Evolutionary conservation across 306 rosid genomes (phyloP).

Genomic region (Cucumis melo): DNA sequence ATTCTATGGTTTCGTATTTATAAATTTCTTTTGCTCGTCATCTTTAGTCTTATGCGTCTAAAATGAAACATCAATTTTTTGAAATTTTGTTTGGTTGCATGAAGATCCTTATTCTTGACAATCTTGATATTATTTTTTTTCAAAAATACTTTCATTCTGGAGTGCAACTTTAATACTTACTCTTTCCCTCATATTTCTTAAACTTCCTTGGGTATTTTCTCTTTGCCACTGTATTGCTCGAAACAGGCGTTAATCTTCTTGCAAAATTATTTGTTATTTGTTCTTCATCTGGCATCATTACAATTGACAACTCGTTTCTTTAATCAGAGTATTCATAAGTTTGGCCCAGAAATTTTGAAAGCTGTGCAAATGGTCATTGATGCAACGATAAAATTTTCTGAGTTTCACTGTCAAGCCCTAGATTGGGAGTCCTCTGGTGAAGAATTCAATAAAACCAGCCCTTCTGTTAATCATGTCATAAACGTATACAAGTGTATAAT

Average conservation of each 20-base stretch:
- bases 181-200: background rate
- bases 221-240: background rate
- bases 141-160: background rate
- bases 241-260: background rate
- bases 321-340: conserved; percentile 45
- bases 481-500: conserved; percentile 38
- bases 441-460: conserved; percentile 16
- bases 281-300: background rate
- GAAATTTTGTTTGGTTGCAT: background rate
- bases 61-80: background rate
- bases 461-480: conserved; percentile 29
- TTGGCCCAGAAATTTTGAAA: conserved; percentile 48
- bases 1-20: background rate
- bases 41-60: background rate
- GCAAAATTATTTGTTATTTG: background rate
- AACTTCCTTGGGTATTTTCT: background rate
- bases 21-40: background rate
- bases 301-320: background rate
- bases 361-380: conserved; percentile 39
- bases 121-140: background rate
- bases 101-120: background rate
- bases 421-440: conserved; percentile 30
- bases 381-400: conserved; percentile 49
- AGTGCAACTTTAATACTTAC: background rate
- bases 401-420: conserved; percentile 30